Percentiles rank a stretch among this genome's conserved stretches.
Conservation (phyloP, 2,329 filamentous ascomycete genomes). For the Stromatinia cepivora region DNA sequence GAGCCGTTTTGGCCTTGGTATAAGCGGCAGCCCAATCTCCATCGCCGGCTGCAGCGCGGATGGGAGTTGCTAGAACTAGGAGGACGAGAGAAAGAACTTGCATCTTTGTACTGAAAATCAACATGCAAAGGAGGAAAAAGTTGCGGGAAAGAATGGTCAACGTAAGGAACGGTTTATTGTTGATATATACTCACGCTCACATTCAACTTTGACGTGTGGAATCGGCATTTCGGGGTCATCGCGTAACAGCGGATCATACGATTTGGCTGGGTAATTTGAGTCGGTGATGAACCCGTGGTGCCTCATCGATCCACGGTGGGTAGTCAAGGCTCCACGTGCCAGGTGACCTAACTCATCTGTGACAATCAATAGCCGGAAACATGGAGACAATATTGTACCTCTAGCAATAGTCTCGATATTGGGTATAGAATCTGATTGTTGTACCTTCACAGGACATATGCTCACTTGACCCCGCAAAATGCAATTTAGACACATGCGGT, state of each 20-base stretch:
- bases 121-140: background rate
- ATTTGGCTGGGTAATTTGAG: background rate
- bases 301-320: background rate
- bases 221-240: background rate
- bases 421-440: background rate
- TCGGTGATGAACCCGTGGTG: background rate
- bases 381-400: background rate
- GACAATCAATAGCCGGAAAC: background rate
- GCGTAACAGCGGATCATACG: constrained; percentile 4
- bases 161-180: background rate
- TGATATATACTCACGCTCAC: background rate
- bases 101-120: background rate
- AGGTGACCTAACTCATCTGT: constrained; percentile 2
- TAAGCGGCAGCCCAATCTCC: constrained; percentile 67
- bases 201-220: background rate
- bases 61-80: constrained; percentile 27
- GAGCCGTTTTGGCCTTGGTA: constrained; percentile 64
- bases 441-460: background rate
- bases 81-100: constrained; percentile 19
- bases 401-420: background rate
- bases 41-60: constrained; percentile 28
- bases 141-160: background rate
- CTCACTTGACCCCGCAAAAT: background rate
- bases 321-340: background rate
- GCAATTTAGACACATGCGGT: background rate